Evolutionary conservation across 352 stramenopile genomes (phyloP).

Genomic region (Aphanomyces cochlioides): DNA sequence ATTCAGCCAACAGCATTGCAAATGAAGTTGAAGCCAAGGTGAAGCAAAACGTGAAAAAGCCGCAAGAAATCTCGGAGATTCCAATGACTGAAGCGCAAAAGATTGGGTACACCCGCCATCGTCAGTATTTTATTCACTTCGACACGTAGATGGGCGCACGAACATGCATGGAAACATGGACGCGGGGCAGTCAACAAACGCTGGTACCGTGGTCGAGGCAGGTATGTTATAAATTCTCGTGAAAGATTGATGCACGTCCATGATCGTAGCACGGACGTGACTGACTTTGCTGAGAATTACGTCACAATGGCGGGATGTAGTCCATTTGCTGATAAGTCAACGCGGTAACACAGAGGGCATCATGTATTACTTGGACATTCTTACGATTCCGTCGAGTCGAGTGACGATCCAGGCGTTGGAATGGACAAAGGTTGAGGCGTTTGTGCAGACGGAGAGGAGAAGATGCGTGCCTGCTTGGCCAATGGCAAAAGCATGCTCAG

Average conservation of each 20-base stretch:
- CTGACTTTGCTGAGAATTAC: conserved; percentile 78
- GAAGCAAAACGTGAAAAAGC: conserved; percentile 59
- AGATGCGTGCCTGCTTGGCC: conserved; percentile 35
- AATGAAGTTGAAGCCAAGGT: conserved; percentile 47
- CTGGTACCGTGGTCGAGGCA: conserved; percentile 79
- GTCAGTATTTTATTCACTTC: not conserved
- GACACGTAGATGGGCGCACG: conserved; percentile 56
- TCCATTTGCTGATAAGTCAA: conserved; percentile 82
- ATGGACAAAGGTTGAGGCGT: not conserved
- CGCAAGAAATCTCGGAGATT: conserved; percentile 55
- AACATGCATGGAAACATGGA: conserved; percentile 62
- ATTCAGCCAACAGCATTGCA: conserved; percentile 39
- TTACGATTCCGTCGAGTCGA: too few species aligned
- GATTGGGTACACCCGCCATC: conserved; percentile 42
- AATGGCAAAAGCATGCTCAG: conserved; percentile 66
- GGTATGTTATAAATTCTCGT: conserved; percentile 38
- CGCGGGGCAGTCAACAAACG: conserved; percentile 68
- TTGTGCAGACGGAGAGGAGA: too few species aligned
- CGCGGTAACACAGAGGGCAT: conserved; percentile 36
- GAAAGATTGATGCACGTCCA: not conserved
- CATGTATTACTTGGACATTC: not conserved
- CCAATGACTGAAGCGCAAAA: conserved; percentile 75
- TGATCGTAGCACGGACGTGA: conserved; percentile 65
- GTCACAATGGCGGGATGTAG: conserved; percentile 82
- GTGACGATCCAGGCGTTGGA: not conserved